phyloP scores from a whole-genome alignment of 228 moss, liverwort and hornwort genomes.

The Sphagnum magellanicum region DNA sequence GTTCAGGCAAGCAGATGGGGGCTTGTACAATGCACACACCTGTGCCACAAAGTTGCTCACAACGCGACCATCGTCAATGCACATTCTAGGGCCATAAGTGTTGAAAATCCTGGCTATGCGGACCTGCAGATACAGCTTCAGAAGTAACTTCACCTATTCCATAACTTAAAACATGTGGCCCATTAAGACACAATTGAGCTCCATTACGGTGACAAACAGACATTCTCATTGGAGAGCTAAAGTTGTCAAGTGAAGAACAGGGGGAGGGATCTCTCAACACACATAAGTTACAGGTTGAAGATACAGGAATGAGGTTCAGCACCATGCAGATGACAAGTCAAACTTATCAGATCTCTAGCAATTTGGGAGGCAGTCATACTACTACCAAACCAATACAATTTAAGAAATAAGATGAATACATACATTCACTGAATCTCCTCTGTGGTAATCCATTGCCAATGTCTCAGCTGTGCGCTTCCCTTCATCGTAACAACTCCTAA shows the following conservation, averaged over 20 bases:
- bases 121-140: constrained; percentile 13
- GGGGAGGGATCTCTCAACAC: too few relatives aligned
- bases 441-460: constrained; percentile 54
- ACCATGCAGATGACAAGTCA: too few relatives aligned
- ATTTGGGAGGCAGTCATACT: too few relatives aligned
- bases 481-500: constrained; percentile 65
- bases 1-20: background rate
- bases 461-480: constrained; percentile 60
- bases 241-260: too few relatives aligned
- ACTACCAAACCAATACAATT: background rate
- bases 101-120: constrained; percentile 58
- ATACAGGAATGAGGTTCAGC: too few relatives aligned
- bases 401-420: background rate
- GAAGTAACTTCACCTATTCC: background rate
- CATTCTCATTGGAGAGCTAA: background rate
- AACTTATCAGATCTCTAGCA: too few relatives aligned
- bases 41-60: constrained; percentile 60
- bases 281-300: too few relatives aligned
- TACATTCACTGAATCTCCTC: constrained; percentile 30
- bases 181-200: too few relatives aligned
- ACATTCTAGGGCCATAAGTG: constrained; percentile 55
- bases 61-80: constrained; percentile 56
- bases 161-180: too few relatives aligned
- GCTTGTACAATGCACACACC: constrained; percentile 14
- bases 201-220: background rate